Conservation (phyloP, 768 basidiomycete species). For the Suillus alpinus region DNA sequence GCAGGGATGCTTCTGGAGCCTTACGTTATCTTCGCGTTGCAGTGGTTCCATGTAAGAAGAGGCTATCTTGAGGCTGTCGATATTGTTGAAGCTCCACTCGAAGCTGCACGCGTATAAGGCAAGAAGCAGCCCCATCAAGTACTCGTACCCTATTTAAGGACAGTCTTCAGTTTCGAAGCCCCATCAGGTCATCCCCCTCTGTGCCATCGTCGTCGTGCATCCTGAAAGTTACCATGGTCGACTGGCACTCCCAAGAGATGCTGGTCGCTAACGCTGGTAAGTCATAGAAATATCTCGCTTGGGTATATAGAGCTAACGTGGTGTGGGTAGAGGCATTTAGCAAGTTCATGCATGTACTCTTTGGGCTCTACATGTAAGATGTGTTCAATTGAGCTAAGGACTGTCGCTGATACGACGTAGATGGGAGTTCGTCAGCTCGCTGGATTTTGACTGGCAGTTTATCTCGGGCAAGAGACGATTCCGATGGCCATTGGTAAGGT, state of each 20-base stretch:
- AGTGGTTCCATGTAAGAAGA: background rate
- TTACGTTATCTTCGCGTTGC: background rate
- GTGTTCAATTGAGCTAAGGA: background rate
- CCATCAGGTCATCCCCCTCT: background rate
- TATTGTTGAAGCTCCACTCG: background rate
- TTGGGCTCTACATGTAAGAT: conserved; percentile 59
- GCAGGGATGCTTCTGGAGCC: background rate
- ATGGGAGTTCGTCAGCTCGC: conserved; percentile 65
- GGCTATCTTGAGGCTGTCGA: background rate
- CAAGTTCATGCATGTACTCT: conserved; percentile 57
- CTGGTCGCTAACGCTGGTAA: conserved; percentile 47
- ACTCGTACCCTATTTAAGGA: background rate
- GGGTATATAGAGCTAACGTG: conserved; percentile 7
- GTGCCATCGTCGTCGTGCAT: background rate
- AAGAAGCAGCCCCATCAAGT: background rate
- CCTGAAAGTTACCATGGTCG: conserved; percentile 41
- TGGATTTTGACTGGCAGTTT: conserved; percentile 65
- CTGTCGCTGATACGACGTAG: conserved; percentile 31
- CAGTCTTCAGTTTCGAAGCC: background rate
- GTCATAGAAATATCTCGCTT: conserved; percentile 9
- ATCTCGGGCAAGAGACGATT: conserved; percentile 55
- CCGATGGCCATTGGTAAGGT: conserved; percentile 63
- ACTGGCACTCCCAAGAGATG: conserved; percentile 53
- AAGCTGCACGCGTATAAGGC: background rate
- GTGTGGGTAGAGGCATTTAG: conserved; percentile 29